Percentiles rank a stretch among this genome's conserved stretches.
Conservation (phyloP, 2,329 filamentous ascomycete species). For the Trichoderma oligosporum region DNA sequence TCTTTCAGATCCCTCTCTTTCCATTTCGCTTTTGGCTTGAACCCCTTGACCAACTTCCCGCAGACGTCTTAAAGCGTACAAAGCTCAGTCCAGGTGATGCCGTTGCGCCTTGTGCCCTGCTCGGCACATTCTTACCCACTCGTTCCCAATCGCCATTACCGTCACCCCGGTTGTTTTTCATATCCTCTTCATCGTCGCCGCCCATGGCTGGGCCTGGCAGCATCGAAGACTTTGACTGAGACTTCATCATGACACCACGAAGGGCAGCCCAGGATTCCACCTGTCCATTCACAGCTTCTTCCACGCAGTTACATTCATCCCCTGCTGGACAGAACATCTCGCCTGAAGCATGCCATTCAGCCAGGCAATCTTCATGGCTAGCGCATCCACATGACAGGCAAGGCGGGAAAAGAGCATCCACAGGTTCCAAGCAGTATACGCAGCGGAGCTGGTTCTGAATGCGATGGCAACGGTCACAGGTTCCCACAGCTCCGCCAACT, state of each 20-base stretch:
- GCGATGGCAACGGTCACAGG: constrained; percentile 50
- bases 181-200: constrained; percentile 30
- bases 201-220: constrained; percentile 31
- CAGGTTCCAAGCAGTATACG: constrained; percentile 59
- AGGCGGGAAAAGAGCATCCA: constrained; percentile 56
- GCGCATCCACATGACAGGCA: constrained; percentile 62
- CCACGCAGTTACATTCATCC: constrained; percentile 60
- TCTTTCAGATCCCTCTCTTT: constrained; percentile 11
- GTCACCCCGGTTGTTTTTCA: constrained; percentile 8
- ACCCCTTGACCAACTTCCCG: constrained; percentile 45
- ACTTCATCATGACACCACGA: constrained; percentile 37
- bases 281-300: constrained; percentile 53
- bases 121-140: constrained; percentile 26
- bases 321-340: constrained; percentile 59
- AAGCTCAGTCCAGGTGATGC: constrained; percentile 44
- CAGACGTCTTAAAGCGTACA: constrained; percentile 48
- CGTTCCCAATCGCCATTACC: constrained; percentile 29
- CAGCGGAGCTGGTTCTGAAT: constrained; percentile 57
- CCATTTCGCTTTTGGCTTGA: constrained; percentile 31
- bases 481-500: constrained; percentile 47
- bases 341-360: constrained; percentile 55
- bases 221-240: constrained; percentile 25
- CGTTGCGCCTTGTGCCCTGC: constrained; percentile 24
- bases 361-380: constrained; percentile 56
- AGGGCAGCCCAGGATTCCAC: constrained; percentile 59